Percentiles rank a stretch among this genome's conserved stretches.
These are phyloP conservation scores for Sergeia podlipaevii DNA, from an alignment of 208 protist species.

Conservation along the genomic window DNA sequence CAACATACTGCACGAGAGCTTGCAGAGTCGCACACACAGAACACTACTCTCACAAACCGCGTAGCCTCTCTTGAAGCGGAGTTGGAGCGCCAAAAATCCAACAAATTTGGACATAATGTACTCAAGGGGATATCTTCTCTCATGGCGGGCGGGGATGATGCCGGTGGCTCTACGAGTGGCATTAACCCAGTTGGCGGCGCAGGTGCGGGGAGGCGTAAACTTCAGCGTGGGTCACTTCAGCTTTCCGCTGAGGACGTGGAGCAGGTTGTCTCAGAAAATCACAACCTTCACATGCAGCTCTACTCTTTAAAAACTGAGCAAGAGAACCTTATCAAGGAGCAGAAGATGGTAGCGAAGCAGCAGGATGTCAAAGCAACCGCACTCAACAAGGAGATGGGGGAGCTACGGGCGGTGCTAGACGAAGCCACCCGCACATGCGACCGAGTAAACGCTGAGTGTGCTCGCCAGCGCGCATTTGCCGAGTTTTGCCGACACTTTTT, in stretches of 20 bases:
- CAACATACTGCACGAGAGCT: slow-evolving; percentile 30
- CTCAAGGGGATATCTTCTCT: slow-evolving; percentile 74
- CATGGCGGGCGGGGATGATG: slow-evolving; percentile 36
- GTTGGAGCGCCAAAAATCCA: slow-evolving; percentile 38
- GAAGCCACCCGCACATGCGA: slow-evolving; percentile 28
- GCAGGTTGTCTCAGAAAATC: slow-evolving; percentile 61
- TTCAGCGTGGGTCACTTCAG: slow-evolving; percentile 11
- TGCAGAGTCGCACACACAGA: slow-evolving; percentile 34
- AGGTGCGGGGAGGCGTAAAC: too few relatives aligned
- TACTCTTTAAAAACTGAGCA: slow-evolving; percentile 48
- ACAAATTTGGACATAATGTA: slow-evolving; percentile 53
- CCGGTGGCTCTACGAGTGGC: background rate
- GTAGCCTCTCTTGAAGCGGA: slow-evolving; percentile 42
- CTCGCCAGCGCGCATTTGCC: slow-evolving; percentile 34
- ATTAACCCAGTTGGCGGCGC: slow-evolving; percentile 3
- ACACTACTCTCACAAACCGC: slow-evolving; percentile 29
- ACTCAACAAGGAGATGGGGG: slow-evolving; percentile 34
- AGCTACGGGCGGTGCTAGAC: slow-evolving; percentile 37
- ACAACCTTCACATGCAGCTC: slow-evolving; percentile 61
- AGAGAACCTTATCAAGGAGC: slow-evolving; percentile 22
- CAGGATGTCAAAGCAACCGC: slow-evolving; percentile 14
- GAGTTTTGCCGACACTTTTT: slow-evolving; percentile 67
- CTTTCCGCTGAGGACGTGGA: slow-evolving; percentile 60
- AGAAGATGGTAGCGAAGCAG: slow-evolving; percentile 5
- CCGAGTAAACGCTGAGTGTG: slow-evolving; percentile 33